Percentiles rank a stretch among this genome's conserved stretches.
Evolutionary conservation across 768 basidiomycete genomes (phyloP).

Genomic region (Lactifluus volemus): DNA sequence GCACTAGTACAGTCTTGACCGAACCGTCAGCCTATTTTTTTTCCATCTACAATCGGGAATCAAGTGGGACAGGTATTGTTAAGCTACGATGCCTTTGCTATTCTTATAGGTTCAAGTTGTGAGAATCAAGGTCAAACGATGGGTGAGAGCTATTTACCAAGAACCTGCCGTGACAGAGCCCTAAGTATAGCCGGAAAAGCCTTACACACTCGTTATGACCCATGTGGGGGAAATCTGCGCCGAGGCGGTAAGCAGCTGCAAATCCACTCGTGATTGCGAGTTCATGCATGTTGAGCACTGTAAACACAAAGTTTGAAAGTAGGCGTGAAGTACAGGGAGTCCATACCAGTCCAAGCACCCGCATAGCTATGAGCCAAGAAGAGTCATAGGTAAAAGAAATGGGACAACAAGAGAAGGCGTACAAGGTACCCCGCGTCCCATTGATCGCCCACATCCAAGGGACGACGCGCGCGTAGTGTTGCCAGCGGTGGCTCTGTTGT

Average conservation of each 20-base stretch:
- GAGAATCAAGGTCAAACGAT: not conserved
- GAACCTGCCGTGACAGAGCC: slow-evolving; percentile 23
- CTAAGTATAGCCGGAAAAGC: slow-evolving; percentile 26
- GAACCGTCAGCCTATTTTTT: not conserved
- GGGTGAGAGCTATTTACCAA: slow-evolving; percentile 20
- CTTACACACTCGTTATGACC: slow-evolving; percentile 26
- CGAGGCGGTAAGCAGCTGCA: slow-evolving; percentile 31
- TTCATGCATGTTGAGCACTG: slow-evolving; percentile 31
- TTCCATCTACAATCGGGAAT: not conserved
- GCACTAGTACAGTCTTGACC: not conserved
- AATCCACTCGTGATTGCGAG: slow-evolving; percentile 34
- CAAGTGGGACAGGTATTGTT: too few species aligned
- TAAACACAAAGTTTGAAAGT: not conserved
- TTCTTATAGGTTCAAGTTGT: too few species aligned
- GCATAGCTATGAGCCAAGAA: slow-evolving; percentile 19
- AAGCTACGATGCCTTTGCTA: slow-evolving; percentile 3
- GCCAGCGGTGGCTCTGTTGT: slow-evolving; percentile 44
- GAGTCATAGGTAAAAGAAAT: not conserved
- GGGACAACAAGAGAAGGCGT: not conserved
- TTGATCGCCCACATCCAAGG: slow-evolving; percentile 35
- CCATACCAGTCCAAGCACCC: slow-evolving; percentile 28
- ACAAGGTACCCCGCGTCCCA: slow-evolving; percentile 29
- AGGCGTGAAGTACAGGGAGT: not conserved
- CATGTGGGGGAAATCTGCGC: slow-evolving; percentile 27
- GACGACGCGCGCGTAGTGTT: slow-evolving; percentile 32